phyloP scores from a whole-genome alignment of 345 rosid species.

The Gossypium herbaceum region DNA sequence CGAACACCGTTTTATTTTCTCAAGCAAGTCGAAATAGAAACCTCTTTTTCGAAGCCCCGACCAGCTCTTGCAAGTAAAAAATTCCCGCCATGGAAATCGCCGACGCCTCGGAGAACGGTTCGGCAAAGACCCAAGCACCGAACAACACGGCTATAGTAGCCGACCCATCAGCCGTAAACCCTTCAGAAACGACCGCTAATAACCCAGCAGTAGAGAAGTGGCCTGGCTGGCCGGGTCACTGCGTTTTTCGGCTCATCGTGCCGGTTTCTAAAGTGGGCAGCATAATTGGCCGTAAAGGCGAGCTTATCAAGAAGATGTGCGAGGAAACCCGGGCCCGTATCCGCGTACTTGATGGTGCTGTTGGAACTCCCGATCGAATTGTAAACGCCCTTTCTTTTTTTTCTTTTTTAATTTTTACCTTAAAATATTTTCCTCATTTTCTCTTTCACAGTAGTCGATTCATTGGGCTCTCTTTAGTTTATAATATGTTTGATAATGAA shows the following conservation, averaged over 20 bases:
- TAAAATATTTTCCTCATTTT: no score
- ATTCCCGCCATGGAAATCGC: not conserved
- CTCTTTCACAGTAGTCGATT: not conserved
- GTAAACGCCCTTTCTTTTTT: conserved; percentile 25
- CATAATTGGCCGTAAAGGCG: conserved; percentile 89
- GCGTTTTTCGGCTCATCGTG: conserved; percentile 76
- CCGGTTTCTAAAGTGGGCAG: conserved; percentile 73
- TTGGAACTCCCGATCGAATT: conserved; percentile 54
- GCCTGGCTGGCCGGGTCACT: conserved; percentile 94
- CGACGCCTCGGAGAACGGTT: not conserved
- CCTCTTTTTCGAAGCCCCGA: not conserved
- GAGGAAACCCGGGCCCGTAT: conserved; percentile 83
- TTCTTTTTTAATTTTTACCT: not conserved
- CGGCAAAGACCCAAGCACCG: not conserved
- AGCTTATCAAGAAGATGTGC: conserved; percentile 81
- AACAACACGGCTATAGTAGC: not conserved
- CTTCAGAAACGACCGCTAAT: not conserved
- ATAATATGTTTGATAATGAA: not conserved
- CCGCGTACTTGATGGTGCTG: conserved; percentile 70
- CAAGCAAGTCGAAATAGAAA: not conserved
- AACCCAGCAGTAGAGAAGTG: conserved; percentile 41
- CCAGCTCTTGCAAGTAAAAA: not conserved
- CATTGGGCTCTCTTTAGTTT: not conserved
- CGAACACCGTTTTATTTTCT: not conserved
- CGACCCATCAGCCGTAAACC: not conserved